Percentiles rank a stretch among this genome's conserved stretches.
These are phyloP conservation scores for Trichoderma orchidacearum DNA, from an alignment of 495 filamentous ascomycete species.

Conservation along the genomic window DNA sequence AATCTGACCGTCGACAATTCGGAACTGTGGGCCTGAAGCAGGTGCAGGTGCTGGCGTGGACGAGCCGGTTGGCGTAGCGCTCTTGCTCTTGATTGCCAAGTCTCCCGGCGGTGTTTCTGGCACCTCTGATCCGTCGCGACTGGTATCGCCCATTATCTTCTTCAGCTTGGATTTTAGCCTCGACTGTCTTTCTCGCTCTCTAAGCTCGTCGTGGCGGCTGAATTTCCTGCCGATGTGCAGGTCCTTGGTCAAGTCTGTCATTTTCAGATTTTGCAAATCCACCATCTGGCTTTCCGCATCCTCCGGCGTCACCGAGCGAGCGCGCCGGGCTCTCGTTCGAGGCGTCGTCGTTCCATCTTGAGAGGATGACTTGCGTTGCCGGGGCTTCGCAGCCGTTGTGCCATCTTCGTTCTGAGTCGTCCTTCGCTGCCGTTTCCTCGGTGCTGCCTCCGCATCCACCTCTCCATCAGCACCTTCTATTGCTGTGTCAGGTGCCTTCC, in stretches of 20 bases:
- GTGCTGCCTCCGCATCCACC: background rate
- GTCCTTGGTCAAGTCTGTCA: constrained; percentile 73
- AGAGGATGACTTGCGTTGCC: background rate
- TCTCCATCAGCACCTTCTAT: background rate
- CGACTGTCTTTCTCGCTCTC: constrained; percentile 28
- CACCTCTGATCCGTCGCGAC: background rate
- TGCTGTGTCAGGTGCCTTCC: background rate
- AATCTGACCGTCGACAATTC: constrained; percentile 74
- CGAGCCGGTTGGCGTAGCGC: background rate
- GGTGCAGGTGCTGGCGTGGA: background rate
- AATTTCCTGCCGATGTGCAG: constrained; percentile 68
- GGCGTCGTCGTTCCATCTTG: background rate
- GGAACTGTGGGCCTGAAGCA: constrained; percentile 15
- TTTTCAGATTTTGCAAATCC: constrained; percentile 53
- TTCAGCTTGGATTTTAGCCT: constrained; percentile 22
- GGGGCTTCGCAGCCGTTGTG: background rate
- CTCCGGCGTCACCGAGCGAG: constrained; percentile 51
- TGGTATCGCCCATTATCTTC: constrained; percentile 7
- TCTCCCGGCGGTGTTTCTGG: constrained; percentile 7
- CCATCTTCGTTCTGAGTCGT: background rate
- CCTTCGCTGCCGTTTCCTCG: background rate
- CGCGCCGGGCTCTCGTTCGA: background rate
- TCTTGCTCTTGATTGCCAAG: constrained; percentile 4
- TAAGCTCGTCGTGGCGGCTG: constrained; percentile 46
- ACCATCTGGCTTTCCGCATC: constrained; percentile 62